Conservation (phyloP, 2,329 filamentous ascomycete species). For the Trichoderma breve region DNA sequence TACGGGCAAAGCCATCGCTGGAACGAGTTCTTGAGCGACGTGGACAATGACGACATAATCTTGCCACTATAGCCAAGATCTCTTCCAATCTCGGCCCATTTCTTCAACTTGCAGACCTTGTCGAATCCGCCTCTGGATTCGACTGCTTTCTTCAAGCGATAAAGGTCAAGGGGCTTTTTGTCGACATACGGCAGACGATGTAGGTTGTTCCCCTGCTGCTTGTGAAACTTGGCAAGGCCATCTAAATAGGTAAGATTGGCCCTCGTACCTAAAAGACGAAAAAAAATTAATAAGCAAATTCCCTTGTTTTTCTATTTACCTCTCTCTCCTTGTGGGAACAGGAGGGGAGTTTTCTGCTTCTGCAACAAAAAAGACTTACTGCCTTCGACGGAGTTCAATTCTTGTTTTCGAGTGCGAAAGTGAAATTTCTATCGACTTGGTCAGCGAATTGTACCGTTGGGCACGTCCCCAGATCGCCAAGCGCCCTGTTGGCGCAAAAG, state of each 20-base stretch:
- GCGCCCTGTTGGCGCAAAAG: neutral
- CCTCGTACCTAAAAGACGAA: constrained; percentile 66
- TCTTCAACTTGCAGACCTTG: constrained; percentile 94
- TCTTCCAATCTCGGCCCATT: constrained; percentile 97
- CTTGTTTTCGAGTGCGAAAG: constrained; percentile 92
- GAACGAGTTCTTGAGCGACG: constrained; percentile 96
- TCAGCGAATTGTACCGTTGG: constrained; percentile 21
- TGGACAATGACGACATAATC: constrained; percentile 98
- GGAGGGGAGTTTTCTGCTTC: neutral
- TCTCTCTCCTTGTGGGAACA: neutral
- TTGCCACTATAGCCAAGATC: constrained; percentile 98
- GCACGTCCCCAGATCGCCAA: neutral
- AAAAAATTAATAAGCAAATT: constrained; percentile 35
- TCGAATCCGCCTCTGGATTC: constrained; percentile 94
- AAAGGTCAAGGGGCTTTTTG: constrained; percentile 93
- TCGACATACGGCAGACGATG: constrained; percentile 95
- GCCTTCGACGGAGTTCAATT: constrained; percentile 97
- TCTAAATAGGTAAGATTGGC: constrained; percentile 96
- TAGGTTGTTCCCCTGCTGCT: constrained; percentile 89
- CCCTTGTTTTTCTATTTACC: neutral
- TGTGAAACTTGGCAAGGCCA: constrained; percentile 92
- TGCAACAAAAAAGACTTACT: constrained; percentile 56
- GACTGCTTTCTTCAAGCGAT: constrained; percentile 94
- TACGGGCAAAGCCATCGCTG: constrained; percentile 96
- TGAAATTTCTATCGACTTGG: constrained; percentile 74